Percentiles rank a stretch among this genome's conserved stretches.
These are phyloP conservation scores for Petunia axillaris DNA, from an alignment of 257 asterid genomes.

Conservation along the genomic window DNA sequence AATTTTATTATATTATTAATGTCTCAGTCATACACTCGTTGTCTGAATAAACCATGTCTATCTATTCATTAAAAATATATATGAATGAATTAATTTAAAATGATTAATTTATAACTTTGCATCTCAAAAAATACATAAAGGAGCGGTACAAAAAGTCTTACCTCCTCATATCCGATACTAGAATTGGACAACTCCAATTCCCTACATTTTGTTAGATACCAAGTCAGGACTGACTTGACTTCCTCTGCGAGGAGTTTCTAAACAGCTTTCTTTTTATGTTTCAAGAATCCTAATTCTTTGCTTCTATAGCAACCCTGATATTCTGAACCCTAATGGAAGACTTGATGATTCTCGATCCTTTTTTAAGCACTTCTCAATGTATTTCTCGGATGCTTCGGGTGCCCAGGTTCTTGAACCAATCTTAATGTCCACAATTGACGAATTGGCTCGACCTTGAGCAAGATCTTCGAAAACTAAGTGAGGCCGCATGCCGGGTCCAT, in stretches of 20 bases:
- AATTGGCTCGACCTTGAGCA: constrained; percentile 48
- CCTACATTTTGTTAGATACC: too few species aligned
- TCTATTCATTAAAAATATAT: too few species aligned
- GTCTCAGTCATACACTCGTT: too few species aligned
- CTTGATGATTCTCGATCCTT: constrained; percentile 73
- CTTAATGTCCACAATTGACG: constrained; percentile 86
- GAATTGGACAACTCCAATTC: too few species aligned
- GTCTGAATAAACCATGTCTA: too few species aligned
- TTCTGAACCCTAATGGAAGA: constrained; percentile 67
- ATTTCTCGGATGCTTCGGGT: constrained; percentile 62
- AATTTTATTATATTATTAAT: too few species aligned
- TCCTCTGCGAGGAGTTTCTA: constrained; percentile 59
- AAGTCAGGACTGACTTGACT: constrained; percentile 48
- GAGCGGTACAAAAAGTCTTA: too few species aligned
- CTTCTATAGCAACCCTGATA: constrained; percentile 67
- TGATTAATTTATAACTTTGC: too few species aligned
- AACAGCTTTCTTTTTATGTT: constrained; percentile 52
- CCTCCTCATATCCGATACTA: too few species aligned
- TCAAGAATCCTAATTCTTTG: constrained; percentile 61
- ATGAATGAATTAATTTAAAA: too few species aligned
- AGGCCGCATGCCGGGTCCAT: constrained; percentile 79
- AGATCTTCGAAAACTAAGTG: constrained; percentile 73
- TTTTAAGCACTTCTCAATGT: constrained; percentile 65
- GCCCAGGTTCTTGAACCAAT: constrained; percentile 92
- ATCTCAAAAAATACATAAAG: too few species aligned